phyloP scores from a whole-genome alignment of 1,139 yeast species.

The Wickerhamomyces sp. region DNA sequence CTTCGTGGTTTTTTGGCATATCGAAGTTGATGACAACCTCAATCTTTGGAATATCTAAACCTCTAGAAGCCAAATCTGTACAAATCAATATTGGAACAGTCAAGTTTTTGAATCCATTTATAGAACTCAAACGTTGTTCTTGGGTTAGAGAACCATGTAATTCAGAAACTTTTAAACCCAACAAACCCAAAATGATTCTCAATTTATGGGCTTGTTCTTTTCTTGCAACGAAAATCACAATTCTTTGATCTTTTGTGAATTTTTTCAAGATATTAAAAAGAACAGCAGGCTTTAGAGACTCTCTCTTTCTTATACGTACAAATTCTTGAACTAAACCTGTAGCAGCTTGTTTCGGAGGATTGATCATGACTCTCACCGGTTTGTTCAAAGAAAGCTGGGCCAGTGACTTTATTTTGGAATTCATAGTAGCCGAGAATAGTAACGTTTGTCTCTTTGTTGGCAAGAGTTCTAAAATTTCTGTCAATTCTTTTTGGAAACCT shows the following conservation, averaged over 20 bases:
- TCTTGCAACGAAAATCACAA: conserved; percentile 86
- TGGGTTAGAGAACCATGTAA: conserved; percentile 92
- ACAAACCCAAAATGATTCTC: conserved; percentile 77
- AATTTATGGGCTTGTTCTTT: conserved; percentile 87
- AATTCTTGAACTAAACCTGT: conserved; percentile 85
- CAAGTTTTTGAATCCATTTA: conserved; percentile 75
- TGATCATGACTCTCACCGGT: conserved; percentile 94
- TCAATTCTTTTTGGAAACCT: conserved; percentile 93
- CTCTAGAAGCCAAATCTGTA: conserved; percentile 98
- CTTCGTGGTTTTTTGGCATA: conserved; percentile 90
- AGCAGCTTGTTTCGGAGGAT: conserved; percentile 94
- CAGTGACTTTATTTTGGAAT: conserved; percentile 81
- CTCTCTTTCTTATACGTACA: conserved; percentile 90
- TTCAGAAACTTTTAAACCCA: conserved; percentile 87
- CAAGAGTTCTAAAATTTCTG: conserved; percentile 79
- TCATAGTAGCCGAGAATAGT: conserved; percentile 97
- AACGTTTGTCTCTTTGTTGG: conserved; percentile 92
- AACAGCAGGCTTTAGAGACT: conserved; percentile 75
- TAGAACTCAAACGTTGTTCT: conserved; percentile 87
- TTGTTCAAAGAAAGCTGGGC: conserved; percentile 81
- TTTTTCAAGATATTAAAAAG: conserved; percentile 66
- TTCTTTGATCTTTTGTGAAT: conserved; percentile 60
- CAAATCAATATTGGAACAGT: conserved; percentile 85
- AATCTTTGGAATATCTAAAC: conserved; percentile 97
- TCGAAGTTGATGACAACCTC: conserved; percentile 92